Evolutionary conservation across 257 asterid genomes (phyloP), one percentile per base, ranked within the genome.

Genomic region (Plectranthus barbatus): DNA sequence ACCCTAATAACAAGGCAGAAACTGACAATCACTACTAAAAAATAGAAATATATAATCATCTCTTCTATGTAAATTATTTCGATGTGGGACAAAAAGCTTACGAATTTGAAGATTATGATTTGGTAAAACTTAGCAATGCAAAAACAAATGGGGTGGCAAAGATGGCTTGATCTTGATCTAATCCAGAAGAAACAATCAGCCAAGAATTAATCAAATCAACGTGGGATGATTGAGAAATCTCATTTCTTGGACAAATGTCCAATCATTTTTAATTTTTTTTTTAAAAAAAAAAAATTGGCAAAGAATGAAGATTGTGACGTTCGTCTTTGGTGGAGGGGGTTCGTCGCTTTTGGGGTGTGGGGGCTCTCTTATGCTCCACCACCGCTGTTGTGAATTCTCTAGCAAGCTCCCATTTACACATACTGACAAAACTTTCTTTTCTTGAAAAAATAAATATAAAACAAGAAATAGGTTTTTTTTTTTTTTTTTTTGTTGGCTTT

Each of bases 271-370:
- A 9, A 1, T 0, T 18, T 36, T 56, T 19, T 36, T 18, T 26
- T 26, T 26, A 26, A 26, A 1, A 26, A 1, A 1, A 1, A 26
- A 26, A 3, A 13, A 34, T 47, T 34, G 57, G 50, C 49, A 54
- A n/a, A 17, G 52, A 19, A 50, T 61, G 6, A 34, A 60, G 53
- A 64, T 57, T 60, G 57, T 6, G 74, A 68, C 56, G 66, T 58
- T 42, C 18, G 18, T 19, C 49, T 54, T 77, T 66, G 73, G 76
- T 77, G 87, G 81, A 79, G 77, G 82, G 87, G 79, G 81, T 78
- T 80, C 36, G 36, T 49, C 7, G 42, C 56, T 31, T 67, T 67
- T 17, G 29, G n/a, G 51, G 52, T 49, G 31, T 26, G 31, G 2
- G 31, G 31, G 31, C 3, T 2, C 3, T 5, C 44, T 17, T 4